Evolutionary conservation across 2,329 filamentous ascomycete species (phyloP), one percentile per base, ranked within the genome.

Genomic region (Fusarium pseudocircinatum): DNA sequence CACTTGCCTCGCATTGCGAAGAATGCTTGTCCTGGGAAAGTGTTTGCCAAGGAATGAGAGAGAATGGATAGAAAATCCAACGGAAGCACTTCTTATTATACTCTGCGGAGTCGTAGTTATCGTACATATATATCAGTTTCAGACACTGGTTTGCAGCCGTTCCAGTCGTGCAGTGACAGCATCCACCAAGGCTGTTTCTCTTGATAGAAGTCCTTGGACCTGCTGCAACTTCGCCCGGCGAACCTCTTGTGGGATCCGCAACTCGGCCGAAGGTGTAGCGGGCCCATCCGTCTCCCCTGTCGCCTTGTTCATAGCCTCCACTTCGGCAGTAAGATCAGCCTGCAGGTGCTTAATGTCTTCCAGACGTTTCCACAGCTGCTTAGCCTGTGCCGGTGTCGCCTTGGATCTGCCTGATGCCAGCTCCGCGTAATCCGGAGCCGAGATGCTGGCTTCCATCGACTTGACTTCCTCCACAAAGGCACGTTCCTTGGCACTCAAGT

Each of bases 181-280:
- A 74, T 93, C 91, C 12, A 94, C 89, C 76, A 94, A 81, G 10
- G 90, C 90, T 52, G 88, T 88, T 82, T 94, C 91, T 34, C 92
- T 84, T 64, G 92, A 90, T 72, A 94, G 82, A 67, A 93, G 80
- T 34, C 83, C 82, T 81, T 89, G 89, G 28, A 94, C 89, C 78
- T 92, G 88, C 63, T 85, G 85, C 73, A 93, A 81, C 82, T 92
- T 93, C 57, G 85, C 87, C 81, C 86, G 88, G 66, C 90, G 86
- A 66, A 93, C 86, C 61, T 91, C 89, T 26, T 86, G 82, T 18
- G 90, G 88, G 60, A 92, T 89, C 71, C 85, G 84, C 57, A 89
- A 74, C 67, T 87, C 84, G 50, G 83, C 81, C 32, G 74, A 69
- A 43, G 70, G 70, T 62, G 84, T 79, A 42, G 80, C 73, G 34